phyloP scores from a whole-genome alignment of 139 green algal genomes.

The Chlamydomonas urium region DNA sequence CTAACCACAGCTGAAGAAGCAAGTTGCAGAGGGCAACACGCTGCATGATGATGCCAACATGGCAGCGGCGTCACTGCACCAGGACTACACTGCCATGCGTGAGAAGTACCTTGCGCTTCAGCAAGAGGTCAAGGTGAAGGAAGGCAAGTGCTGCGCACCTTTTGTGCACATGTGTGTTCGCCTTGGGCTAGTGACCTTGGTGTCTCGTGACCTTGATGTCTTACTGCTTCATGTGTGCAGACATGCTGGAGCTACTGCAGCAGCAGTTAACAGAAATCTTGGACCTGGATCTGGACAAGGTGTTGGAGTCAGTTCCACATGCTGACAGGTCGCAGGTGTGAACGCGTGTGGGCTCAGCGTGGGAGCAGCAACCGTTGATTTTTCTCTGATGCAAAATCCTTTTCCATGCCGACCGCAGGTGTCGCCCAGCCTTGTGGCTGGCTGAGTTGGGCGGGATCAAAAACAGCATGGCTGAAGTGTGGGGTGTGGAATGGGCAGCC shows the following conservation, averaged over 20 bases:
- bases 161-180: background rate
- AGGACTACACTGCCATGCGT: background rate
- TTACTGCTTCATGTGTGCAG: background rate
- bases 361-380: background rate
- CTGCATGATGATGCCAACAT: too few relatives aligned
- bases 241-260: background rate
- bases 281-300: background rate
- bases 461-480: too few relatives aligned
- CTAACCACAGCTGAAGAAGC: too few relatives aligned
- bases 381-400: background rate
- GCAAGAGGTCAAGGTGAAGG: background rate
- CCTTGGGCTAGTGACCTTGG: background rate
- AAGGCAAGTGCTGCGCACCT: background rate
- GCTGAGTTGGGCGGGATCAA: too few relatives aligned
- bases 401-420: too few relatives aligned
- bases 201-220: background rate
- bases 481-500: too few relatives aligned
- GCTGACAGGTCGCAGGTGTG: too few relatives aligned
- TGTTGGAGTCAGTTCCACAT: too few relatives aligned
- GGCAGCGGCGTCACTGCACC: background rate
- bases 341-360: background rate
- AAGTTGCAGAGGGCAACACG: too few relatives aligned
- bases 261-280: background rate
- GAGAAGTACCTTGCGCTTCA: background rate
- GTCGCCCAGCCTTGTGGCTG: too few relatives aligned